Base-by-base conservation (phyloP, 768 basidiomycete genomes). In the Leccinum longicurvipes region DNA sequence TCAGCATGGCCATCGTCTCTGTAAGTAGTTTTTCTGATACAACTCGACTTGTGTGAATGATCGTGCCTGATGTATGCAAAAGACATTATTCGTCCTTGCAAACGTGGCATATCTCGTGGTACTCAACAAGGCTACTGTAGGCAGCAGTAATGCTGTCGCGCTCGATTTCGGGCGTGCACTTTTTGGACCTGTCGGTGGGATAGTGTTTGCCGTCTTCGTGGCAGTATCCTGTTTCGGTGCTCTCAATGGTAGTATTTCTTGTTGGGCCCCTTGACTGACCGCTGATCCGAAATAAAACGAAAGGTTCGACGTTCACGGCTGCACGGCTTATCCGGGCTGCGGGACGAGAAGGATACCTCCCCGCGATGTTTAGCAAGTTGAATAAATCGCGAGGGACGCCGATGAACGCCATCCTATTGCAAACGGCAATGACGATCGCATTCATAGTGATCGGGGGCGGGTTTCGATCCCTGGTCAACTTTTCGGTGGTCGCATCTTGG, bases 141-240 rank as follows among this genome's bases (percentile, higher is more conserved):
- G 80, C n/a, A 71, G 80, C 50, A 93, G 91, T 65, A 93, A 93
- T 60, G 91, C 89, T 3, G 87, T 93, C 23, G 91, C 91, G 1
- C 77, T 96, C 60, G 97, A 99, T 71, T 99, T 96, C 63, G 96
- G 96, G 6, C 82, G 87, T 47, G 83, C 83, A 1, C 73, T 96
- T 8, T 91, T 95, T 60, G 96, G 96, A 3, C 83, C 87, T 5
- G 71, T 87, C n/a, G 96, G 97, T 28, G 94, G 89, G 1, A 82
- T 84, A 6, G 63, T 93, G 15, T 97, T 99, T 67, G 92, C 96
- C 1, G 78, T 86, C 50, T 85, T 93, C 80, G 96, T 99, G 14
- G 91, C 93, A 1, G 80, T 98, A 55, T 97, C 94, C 3, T 97
- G 93, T 69, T 93, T 99, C 61, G 96, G 96, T 17, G 93, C 97